These are phyloP conservation scores for Lachancea nothofagi DNA, from an alignment of 805 yeast species.

Conservation along the genomic window DNA sequence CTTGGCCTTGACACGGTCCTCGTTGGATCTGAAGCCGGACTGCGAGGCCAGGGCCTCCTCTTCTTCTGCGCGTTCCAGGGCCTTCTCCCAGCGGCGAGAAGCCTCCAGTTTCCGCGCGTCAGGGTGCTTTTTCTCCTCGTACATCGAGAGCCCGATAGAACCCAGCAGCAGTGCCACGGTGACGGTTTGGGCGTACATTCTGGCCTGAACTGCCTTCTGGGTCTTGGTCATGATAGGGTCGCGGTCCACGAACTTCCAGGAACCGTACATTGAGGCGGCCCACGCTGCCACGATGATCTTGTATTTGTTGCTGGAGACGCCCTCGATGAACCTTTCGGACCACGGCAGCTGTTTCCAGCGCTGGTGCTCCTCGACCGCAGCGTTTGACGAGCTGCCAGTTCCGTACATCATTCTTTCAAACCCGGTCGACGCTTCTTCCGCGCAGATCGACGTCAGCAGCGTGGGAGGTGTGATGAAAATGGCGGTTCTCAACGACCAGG, in stretches of 20 bases:
- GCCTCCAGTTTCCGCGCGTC: conserved; percentile 33
- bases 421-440: conserved; percentile 63
- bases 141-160: conserved; percentile 60
- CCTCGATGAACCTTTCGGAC: conserved; percentile 45
- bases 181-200: conserved; percentile 85
- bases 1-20: conserved; percentile 37
- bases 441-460: conserved; percentile 52
- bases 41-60: conserved; percentile 26
- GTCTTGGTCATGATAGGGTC: conserved; percentile 70
- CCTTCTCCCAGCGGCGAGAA: conserved; percentile 44
- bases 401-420: conserved; percentile 62
- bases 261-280: conserved; percentile 77
- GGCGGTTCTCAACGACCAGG: conserved; percentile 61
- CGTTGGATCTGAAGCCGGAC: conserved; percentile 26
- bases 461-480: conserved; percentile 65
- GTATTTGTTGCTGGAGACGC: conserved; percentile 53
- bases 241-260: conserved; percentile 66
- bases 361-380: conserved; percentile 40
- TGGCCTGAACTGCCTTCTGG: conserved; percentile 80
- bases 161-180: conserved; percentile 68
- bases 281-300: conserved; percentile 64
- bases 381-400: conserved; percentile 36
- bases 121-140: conserved; percentile 52
- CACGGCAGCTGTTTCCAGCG: conserved; percentile 48
- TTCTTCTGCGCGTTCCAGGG: conserved; percentile 41